Conservation (phyloP, 495 filamentous ascomycete genomes). For the Neurospora tetrasperma region DNA sequence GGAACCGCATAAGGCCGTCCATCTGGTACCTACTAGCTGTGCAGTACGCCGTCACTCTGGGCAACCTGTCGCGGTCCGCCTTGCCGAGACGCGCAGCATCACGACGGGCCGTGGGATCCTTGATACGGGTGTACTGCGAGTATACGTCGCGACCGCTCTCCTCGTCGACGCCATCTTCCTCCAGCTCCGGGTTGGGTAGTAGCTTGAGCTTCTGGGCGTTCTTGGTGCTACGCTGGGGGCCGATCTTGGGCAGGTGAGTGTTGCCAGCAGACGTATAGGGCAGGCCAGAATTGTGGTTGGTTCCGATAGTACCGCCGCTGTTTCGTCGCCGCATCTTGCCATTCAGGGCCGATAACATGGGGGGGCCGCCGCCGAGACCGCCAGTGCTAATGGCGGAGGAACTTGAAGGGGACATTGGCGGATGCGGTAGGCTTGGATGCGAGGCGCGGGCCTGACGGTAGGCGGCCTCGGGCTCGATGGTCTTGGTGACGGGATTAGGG, state of each 20-base stretch:
- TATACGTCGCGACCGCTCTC: slow-evolving; percentile 94
- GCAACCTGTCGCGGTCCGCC: slow-evolving; percentile 77
- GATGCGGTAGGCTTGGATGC: slow-evolving; percentile 6
- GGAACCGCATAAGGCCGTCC: slow-evolving; percentile 74
- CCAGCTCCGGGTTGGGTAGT: slow-evolving; percentile 76
- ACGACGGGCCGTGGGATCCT: slow-evolving; percentile 84
- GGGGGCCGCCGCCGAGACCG: slow-evolving; percentile 37
- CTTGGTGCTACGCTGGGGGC: slow-evolving; percentile 88
- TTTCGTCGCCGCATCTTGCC: slow-evolving; percentile 78
- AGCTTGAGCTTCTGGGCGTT: slow-evolving; percentile 94
- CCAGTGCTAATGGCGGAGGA: slow-evolving; percentile 21
- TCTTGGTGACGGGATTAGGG: slow-evolving; percentile 38
- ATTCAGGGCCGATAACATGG: slow-evolving; percentile 73
- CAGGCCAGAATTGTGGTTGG: slow-evolving; percentile 12
- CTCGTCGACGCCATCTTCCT: slow-evolving; percentile 65
- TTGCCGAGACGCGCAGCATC: slow-evolving; percentile 92
- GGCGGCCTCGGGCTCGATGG: slow-evolving; percentile 35
- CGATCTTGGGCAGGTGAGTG: slow-evolving; percentile 60
- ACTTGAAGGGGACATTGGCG: slow-evolving; percentile 3
- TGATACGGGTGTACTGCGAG: slow-evolving; percentile 85
- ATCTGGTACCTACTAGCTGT: slow-evolving; percentile 84
- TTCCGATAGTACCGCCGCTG: slow-evolving; percentile 40
- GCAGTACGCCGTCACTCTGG: slow-evolving; percentile 91
- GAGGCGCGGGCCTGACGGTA: slow-evolving; percentile 7
- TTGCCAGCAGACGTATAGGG: slow-evolving; percentile 43